These are phyloP conservation scores for Lobosporangium transversale DNA, from an alignment of 192 early-diverging fungal genomes.

Conservation along the genomic window DNA sequence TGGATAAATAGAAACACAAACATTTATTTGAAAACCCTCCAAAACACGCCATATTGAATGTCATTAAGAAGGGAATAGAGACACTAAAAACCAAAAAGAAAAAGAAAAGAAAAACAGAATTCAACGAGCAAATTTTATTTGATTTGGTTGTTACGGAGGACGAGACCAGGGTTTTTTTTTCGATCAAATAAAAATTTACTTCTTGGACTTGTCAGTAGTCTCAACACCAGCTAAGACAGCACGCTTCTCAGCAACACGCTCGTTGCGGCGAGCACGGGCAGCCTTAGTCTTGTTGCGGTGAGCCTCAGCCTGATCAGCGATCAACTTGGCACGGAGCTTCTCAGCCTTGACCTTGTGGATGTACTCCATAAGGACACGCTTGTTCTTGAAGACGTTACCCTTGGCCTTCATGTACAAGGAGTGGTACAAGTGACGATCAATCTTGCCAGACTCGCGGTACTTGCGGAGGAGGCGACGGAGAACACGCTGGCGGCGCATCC, in stretches of 20 bases:
- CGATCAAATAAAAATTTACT: too few relatives aligned
- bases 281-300: conserved; percentile 96
- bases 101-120: conserved; percentile 17
- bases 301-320: conserved; percentile 97
- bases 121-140: conserved; percentile 42
- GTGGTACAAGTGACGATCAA: conserved; percentile 98
- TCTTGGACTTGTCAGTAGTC: conserved; percentile 32
- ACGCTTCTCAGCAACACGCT: conserved; percentile 90
- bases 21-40: too few relatives aligned
- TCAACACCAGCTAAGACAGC: conserved; percentile 71
- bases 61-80: too few relatives aligned
- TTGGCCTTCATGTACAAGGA: conserved; percentile 97
- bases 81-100: too few relatives aligned
- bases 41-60: too few relatives aligned
- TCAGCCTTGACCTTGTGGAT: conserved; percentile 99
- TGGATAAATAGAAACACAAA: too few relatives aligned
- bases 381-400: conserved; percentile 99
- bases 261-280: conserved; percentile 90
- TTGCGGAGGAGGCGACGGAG: conserved; percentile 94
- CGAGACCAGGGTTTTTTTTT: too few relatives aligned
- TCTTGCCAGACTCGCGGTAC: conserved; percentile 98
- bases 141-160: too few relatives aligned
- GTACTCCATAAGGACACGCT: conserved; percentile 99
- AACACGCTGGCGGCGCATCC: conserved; percentile 99
- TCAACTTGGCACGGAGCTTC: conserved; percentile 90